Conservation (phyloP, 306 rosid genomes). For the Leucaena leucocephala region DNA sequence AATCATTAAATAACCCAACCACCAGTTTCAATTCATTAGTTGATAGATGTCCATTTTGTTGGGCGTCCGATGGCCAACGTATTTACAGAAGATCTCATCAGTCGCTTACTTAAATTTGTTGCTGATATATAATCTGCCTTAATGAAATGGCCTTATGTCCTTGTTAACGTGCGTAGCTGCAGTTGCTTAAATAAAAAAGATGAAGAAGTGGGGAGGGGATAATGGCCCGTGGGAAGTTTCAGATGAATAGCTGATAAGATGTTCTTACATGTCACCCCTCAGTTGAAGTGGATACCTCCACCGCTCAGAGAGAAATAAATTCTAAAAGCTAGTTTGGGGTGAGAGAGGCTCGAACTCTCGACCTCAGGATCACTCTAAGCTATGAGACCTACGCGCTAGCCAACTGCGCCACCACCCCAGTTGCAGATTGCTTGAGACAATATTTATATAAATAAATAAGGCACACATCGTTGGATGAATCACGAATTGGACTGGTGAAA, state of each 20-base stretch:
- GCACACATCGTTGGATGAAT: too few species aligned
- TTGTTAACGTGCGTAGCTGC: not conserved
- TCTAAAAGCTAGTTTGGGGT: constrained; percentile 33
- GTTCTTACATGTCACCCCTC: too few species aligned
- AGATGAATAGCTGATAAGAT: too few species aligned
- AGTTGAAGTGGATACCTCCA: too few species aligned
- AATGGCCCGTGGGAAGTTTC: not conserved
- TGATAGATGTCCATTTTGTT: not conserved
- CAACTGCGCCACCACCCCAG: constrained; percentile 78
- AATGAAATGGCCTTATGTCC: not conserved
- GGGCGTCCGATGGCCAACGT: too few species aligned
- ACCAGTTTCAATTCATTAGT: not conserved
- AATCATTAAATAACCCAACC: too few species aligned
- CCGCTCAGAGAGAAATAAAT: too few species aligned
- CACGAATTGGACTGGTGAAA: too few species aligned
- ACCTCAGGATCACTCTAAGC: constrained; percentile 73
- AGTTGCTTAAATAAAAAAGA: not conserved
- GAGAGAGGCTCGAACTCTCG: constrained; percentile 68
- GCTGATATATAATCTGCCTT: not conserved
- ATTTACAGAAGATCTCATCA: too few species aligned
- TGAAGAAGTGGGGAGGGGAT: too few species aligned
- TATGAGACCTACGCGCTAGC: constrained; percentile 80
- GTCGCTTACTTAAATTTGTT: not conserved
- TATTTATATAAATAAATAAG: too few species aligned
- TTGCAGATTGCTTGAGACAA: too few species aligned